phyloP scores from a whole-genome alignment of 306 rosid species.

The Albizia julibrissin region DNA sequence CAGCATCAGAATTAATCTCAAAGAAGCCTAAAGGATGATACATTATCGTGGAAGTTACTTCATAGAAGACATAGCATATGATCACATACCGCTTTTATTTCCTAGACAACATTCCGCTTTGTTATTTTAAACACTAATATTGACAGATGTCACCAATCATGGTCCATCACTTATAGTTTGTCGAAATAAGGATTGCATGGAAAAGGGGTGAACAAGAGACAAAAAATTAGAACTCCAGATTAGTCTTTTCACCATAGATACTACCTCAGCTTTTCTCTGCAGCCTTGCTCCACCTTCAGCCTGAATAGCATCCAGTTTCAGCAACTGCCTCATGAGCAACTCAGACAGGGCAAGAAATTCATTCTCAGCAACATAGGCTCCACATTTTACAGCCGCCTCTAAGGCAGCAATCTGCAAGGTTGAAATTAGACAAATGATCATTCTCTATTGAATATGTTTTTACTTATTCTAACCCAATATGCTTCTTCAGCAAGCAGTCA shows the following conservation, averaged over 20 bases:
- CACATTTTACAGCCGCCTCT: conserved; percentile 64
- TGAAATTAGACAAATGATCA: conserved; percentile 27
- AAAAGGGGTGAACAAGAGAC: conserved; percentile 16
- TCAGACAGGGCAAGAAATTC: conserved; percentile 66
- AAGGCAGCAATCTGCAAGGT: conserved; percentile 62
- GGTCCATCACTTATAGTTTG: not conserved
- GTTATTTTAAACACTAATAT: not conserved
- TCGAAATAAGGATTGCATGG: not conserved
- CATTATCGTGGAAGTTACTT: conserved; percentile 5
- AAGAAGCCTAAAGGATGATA: not conserved
- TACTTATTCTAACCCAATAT: not conserved
- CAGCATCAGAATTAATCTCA: conserved; percentile 18
- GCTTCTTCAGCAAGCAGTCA: not conserved
- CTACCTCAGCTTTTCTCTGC: conserved; percentile 90
- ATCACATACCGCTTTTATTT: not conserved
- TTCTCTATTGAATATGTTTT: not conserved
- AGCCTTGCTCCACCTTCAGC: conserved; percentile 85
- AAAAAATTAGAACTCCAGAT: conserved; percentile 14
- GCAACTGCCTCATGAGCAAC: conserved; percentile 84
- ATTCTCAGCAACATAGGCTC: conserved; percentile 70
- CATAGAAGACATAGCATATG: not conserved
- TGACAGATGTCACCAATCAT: not conserved
- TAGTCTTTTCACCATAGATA: not conserved
- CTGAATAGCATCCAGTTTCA: conserved; percentile 77
- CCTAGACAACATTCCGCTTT: not conserved